Evolutionary conservation across 2,329 filamentous ascomycete genomes (phyloP).

Genomic region (Penicillium sp.): DNA sequence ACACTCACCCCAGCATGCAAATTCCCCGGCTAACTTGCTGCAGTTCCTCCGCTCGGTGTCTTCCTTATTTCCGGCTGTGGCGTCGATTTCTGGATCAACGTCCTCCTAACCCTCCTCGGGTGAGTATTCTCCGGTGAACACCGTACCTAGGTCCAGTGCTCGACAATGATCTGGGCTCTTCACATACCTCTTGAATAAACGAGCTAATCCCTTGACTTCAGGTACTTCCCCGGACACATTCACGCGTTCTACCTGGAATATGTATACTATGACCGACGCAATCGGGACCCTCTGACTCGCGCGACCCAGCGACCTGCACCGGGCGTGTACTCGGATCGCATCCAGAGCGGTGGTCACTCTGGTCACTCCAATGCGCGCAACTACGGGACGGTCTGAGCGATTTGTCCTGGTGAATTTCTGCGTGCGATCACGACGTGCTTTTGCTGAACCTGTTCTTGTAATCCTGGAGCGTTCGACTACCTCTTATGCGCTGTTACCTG

Average conservation of each 20-base stretch:
- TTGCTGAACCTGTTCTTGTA: neutral
- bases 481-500: neutral
- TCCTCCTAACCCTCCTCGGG: conserved; percentile 67
- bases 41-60: conserved; percentile 68
- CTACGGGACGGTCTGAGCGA: conserved; percentile 30
- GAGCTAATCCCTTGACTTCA: conserved; percentile 26
- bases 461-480: neutral
- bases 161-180: neutral
- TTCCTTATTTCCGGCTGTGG: conserved; percentile 67
- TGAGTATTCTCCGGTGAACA: conserved; percentile 34
- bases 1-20: neutral
- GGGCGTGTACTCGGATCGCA: conserved; percentile 44
- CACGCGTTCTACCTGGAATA: conserved; percentile 83
- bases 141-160: neutral
- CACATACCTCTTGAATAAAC: neutral
- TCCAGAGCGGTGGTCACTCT: conserved; percentile 40
- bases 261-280: conserved; percentile 72
- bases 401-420: too few relatives aligned
- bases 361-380: conserved; percentile 25
- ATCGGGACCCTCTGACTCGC: conserved; percentile 26
- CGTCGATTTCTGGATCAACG: conserved; percentile 66
- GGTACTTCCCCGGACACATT: conserved; percentile 76
- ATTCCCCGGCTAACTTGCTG: conserved; percentile 12
- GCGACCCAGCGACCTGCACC: conserved; percentile 30
- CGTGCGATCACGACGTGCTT: neutral